These are phyloP conservation scores for Oemleria cerasiformis DNA, from an alignment of 306 rosid genomes.

Conservation along the genomic window DNA sequence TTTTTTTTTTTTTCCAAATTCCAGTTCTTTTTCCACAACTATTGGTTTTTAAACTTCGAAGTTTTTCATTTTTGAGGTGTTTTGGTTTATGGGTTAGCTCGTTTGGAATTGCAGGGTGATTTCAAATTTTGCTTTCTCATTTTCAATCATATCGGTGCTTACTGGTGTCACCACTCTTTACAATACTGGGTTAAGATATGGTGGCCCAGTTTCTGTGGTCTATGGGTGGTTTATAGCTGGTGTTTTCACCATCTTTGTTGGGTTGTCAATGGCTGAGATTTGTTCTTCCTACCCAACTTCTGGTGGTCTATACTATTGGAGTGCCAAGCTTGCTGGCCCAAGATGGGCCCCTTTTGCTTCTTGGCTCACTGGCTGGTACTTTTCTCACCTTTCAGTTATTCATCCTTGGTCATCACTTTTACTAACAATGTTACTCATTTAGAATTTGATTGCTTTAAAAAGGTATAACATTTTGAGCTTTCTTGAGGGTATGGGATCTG, in stretches of 20 bases:
- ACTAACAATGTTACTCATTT: neutral
- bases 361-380: slow-evolving; percentile 97
- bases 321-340: slow-evolving; percentile 96
- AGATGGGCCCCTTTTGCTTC: slow-evolving; percentile 94
- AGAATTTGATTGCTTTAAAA: neutral
- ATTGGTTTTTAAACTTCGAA: neutral
- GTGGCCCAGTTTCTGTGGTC: slow-evolving; percentile 78
- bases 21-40: neutral
- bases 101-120: slow-evolving; percentile 53
- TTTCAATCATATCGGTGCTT: slow-evolving; percentile 86
- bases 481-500: slow-evolving; percentile 3
- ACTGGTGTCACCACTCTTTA: slow-evolving; percentile 91
- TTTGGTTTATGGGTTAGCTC: slow-evolving; percentile 9
- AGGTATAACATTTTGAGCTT: neutral
- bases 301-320: slow-evolving; percentile 97
- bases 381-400: neutral
- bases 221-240: slow-evolving; percentile 89
- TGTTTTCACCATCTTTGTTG: slow-evolving; percentile 78
- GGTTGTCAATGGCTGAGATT: slow-evolving; percentile 90
- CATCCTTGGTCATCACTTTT: neutral
- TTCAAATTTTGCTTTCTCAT: slow-evolving; percentile 88
- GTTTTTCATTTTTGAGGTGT: neutral
- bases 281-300: slow-evolving; percentile 95
- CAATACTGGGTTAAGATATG: slow-evolving; percentile 74
- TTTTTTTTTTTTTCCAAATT: neutral